Base-by-base conservation (phyloP, 208 protist species). In the Leishmania guyanensis region DNA sequence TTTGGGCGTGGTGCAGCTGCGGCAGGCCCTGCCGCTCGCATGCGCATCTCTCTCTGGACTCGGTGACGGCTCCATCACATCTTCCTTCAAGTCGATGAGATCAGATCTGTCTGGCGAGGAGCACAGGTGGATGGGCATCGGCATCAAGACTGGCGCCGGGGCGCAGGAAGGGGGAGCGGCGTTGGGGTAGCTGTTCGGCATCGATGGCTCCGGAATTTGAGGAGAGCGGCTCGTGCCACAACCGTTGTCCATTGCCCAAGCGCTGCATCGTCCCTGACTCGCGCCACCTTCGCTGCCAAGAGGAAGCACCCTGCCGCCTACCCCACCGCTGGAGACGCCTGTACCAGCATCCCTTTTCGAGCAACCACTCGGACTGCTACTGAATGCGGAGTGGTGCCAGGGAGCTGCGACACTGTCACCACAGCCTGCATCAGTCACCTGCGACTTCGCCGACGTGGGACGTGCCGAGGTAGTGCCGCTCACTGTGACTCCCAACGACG, bases 81-180 rank as follows among this genome's bases (percentile, higher is more conserved):
- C 43, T 20, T 65, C 69, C 58, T 65, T 48, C 48, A 54, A n/a
- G 74, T 77, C 53, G 17, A 77, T 65, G 14, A 66, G 56, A 48
- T 64, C 36, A 33, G 26, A n/a, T 22, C 74, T 29, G 33, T 65
- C 36, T 1, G 74, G 74, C 8, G 74, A 9, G 26, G 26, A 65
- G 74, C 39, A 48, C 20, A 39, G 39, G 56, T 48, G 65, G 29
- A 43, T 50, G 4, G 39, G 22, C 56, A 36, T 36, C 56, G 36
- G 29, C 56, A 51, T 54, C 72, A 85, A 50, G 0, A 85, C 29
- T 1, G 82, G 82, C 0, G 43, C 64, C 0, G 82, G 82, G 8
- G 82, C 77, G n/a, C 82, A 85, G 62, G 48, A 22, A 8, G 82
- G 82, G 0, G 82, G 82, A 33, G 79, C 82, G 29, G 72, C 73